A percentile compares a stretch with the other conserved stretches of the same genome.
Evolutionary conservation across 805 yeast species (phyloP).

Genomic region (Candida glaebosa): DNA sequence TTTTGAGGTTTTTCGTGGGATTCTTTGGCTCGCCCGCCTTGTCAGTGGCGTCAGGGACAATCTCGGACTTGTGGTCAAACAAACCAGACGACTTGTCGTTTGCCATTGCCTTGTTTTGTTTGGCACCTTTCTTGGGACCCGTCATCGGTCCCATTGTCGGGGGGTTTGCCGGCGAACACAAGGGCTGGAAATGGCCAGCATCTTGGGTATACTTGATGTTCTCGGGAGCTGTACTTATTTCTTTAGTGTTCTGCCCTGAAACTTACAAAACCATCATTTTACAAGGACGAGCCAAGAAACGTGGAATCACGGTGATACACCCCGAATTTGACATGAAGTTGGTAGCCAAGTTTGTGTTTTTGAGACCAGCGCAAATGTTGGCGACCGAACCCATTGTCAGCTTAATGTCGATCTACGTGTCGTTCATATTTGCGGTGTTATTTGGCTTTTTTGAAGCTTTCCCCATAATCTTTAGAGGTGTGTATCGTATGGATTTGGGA

Average conservation of each 20-base stretch:
- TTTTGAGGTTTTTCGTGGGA: constrained; percentile 73
- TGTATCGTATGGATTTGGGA: constrained; percentile 56
- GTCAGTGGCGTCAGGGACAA: constrained; percentile 82
- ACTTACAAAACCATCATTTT: constrained; percentile 71
- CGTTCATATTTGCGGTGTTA: constrained; percentile 72
- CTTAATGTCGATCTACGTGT: constrained; percentile 64
- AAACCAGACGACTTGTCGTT: constrained; percentile 56
- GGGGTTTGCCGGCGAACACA: constrained; percentile 61
- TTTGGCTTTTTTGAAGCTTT: constrained; percentile 80
- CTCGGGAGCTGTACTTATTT: constrained; percentile 54
- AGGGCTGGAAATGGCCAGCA: constrained; percentile 64
- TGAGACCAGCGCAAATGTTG: constrained; percentile 68
- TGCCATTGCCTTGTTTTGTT: constrained; percentile 76
- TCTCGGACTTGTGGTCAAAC: constrained; percentile 66
- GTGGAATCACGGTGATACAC: constrained; percentile 48
- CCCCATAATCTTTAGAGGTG: constrained; percentile 69
- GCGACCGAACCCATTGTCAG: constrained; percentile 71
- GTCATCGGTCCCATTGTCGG: constrained; percentile 74
- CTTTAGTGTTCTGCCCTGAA: constrained; percentile 57
- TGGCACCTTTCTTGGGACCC: constrained; percentile 81
- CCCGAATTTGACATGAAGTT: constrained; percentile 36
- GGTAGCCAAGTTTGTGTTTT: constrained; percentile 48
- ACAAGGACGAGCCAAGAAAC: constrained; percentile 54
- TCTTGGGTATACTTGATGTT: constrained; percentile 67
- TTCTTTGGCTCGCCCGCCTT: constrained; percentile 77